Evolutionary conservation across 148 eudicot species (phyloP).

Genomic region (Arctostaphylos glauca): DNA sequence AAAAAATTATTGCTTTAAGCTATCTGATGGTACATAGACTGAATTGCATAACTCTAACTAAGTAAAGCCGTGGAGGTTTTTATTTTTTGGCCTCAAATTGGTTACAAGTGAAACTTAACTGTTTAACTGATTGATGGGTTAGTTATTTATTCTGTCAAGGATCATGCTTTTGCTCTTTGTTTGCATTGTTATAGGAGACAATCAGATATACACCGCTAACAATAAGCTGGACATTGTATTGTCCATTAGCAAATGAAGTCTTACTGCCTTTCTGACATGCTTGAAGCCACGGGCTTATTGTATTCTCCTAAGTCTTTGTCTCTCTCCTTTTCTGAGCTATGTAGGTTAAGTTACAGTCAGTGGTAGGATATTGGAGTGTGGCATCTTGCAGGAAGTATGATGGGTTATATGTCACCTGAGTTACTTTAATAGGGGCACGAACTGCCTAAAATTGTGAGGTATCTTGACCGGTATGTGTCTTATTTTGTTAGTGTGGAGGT

Average conservation of each 20-base stretch:
- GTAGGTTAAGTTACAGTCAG: background rate
- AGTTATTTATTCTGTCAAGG: background rate
- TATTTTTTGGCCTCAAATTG: background rate
- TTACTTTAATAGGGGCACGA: background rate
- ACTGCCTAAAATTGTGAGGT: background rate
- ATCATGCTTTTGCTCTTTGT: background rate
- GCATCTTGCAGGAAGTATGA: background rate
- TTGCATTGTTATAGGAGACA: background rate
- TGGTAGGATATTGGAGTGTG: background rate
- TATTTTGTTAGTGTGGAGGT: background rate
- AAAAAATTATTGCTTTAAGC: background rate
- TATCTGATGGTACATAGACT: background rate
- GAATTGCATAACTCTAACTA: no score
- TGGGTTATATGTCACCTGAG: no score
- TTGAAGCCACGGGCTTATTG: no score
- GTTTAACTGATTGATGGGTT: slow-evolving; percentile 2
- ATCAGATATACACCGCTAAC: background rate
- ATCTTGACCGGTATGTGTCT: background rate
- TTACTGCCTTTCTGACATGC: no score
- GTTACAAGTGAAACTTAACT: background rate
- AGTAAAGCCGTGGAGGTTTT: background rate
- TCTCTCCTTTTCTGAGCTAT: no score
- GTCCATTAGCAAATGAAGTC: no score
- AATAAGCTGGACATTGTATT: background rate
- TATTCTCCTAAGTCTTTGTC: no score